Evolutionary conservation across 2,329 filamentous ascomycete species (phyloP).

Genomic region (Diaporthe helianthi): DNA sequence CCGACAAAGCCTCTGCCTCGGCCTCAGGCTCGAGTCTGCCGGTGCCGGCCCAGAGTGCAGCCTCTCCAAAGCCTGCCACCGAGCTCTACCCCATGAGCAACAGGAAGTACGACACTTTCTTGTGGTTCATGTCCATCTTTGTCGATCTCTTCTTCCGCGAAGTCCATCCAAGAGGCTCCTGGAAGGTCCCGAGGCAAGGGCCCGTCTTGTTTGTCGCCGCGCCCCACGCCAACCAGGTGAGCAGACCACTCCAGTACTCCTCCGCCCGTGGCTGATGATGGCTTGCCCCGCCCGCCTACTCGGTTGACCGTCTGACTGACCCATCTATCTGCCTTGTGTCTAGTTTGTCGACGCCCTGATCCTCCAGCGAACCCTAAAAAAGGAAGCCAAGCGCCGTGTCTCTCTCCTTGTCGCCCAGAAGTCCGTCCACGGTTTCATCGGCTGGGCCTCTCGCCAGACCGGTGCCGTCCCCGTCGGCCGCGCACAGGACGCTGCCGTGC

Average conservation of each 20-base stretch:
- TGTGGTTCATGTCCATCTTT: conserved; percentile 80
- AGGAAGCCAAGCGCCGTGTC: conserved; percentile 86
- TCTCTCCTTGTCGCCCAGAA: conserved; percentile 95
- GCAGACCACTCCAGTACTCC: conserved; percentile 36
- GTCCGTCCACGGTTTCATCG: conserved; percentile 93
- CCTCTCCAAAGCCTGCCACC: conserved; percentile 47
- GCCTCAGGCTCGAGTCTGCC: conserved; percentile 17
- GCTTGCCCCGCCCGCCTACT: conserved; percentile 24
- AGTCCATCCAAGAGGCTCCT: conserved; percentile 91
- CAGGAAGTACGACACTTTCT: conserved; percentile 79
- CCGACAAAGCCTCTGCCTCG: conserved; percentile 3
- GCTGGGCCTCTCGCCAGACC: conserved; percentile 81
- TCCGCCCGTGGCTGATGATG: not conserved
- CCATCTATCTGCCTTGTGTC: not conserved
- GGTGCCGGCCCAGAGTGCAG: conserved; percentile 38
- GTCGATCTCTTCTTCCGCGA: conserved; percentile 98
- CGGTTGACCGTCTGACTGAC: not conserved
- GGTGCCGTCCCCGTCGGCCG: conserved; percentile 93
- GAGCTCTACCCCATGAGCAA: conserved; percentile 74
- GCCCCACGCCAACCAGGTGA: conserved; percentile 92
- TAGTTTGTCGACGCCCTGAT: conserved; percentile 96
- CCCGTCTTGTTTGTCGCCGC: conserved; percentile 96
- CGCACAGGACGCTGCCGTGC: conserved; percentile 86
- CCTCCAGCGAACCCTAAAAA: conserved; percentile 87
- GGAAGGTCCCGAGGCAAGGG: conserved; percentile 88